Evolutionary conservation across 1,284 basidiomycete species (phyloP).

Genomic region (Volvariella surrecta): DNA sequence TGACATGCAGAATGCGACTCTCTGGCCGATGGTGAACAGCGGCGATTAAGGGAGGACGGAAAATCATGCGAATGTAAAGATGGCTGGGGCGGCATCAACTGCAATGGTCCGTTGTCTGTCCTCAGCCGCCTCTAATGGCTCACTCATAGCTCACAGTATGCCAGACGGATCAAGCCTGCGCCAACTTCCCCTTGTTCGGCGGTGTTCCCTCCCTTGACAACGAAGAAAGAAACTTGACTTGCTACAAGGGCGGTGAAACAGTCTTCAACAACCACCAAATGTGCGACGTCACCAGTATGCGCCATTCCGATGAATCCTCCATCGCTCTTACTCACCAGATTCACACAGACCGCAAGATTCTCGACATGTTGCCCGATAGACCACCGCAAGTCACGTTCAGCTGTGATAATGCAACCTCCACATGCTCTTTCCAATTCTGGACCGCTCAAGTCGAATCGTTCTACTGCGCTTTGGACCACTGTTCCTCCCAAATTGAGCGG

Average conservation of each 20-base stretch:
- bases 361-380: conserved; percentile 63
- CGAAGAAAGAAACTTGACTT: conserved; percentile 73
- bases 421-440: conserved; percentile 97
- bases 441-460: conserved; percentile 91
- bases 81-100: conserved; percentile 94
- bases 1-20: conserved; percentile 73
- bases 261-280: conserved; percentile 93
- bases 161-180: conserved; percentile 72
- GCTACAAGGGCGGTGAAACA: conserved; percentile 76
- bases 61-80: conserved; percentile 84
- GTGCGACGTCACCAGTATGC: conserved; percentile 93
- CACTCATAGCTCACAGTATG: conserved; percentile 53
- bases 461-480: conserved; percentile 80
- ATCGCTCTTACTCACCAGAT: conserved; percentile 2
- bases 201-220: conserved; percentile 32
- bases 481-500: conserved; percentile 39
- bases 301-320: conserved; percentile 4
- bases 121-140: neutral
- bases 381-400: conserved; percentile 95
- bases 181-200: conserved; percentile 61
- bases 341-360: conserved; percentile 25
- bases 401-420: conserved; percentile 53
- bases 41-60: conserved; percentile 72
- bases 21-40: conserved; percentile 79
- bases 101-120: conserved; percentile 64